Base-by-base conservation (phyloP, 1,284 basidiomycete genomes). In the Malassezia furfur region DNA sequence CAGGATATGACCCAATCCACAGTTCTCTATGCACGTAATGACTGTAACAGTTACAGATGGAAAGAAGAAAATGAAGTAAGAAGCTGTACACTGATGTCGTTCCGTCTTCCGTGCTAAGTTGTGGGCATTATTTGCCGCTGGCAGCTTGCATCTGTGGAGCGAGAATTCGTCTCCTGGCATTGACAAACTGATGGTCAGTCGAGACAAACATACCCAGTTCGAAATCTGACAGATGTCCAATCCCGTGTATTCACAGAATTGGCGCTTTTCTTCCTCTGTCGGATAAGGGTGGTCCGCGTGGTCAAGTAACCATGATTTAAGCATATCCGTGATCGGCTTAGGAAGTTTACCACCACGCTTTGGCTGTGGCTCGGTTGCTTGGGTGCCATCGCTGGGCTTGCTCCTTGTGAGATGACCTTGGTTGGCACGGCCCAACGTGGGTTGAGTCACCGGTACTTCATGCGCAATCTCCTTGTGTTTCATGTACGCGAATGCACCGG, bases 271-370 rank as follows among this genome's bases (percentile, higher is more conserved):
- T 64, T 89, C 86, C 72, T 91, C 87, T 61, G 83, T 85, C 21
- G 88, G 88, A 73, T 91, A 91, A 9, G 88, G 88, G 67, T 91
- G 87, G 70, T 87, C 85, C 2, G 85, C 85, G 71, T 91, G 87
- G 58, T 85, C 82, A 68, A 91, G 84, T 36, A 91, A 78, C 88
- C 88, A 91, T n/a, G 86, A 82, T 70, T 88, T 88, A 68, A 91
- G 81, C 70, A 84, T 86, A 75, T 90, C 87, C 19, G 87, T 90
- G 41, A 88, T 88, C 72, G 86, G 85, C 77, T 89, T 89, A 47
- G 87, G 88, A 12, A 90, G 81, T 77, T 90, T 90, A 46, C 88
- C 87, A 53, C 88, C 81, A 68, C 88, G 62, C 39, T 56, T 56
- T n/a, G 54, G 48, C 34, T 25, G 45, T 25, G 45, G 3, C 3